phyloP scores from a whole-genome alignment of 495 filamentous ascomycete species.

The Neurospora africana region DNA sequence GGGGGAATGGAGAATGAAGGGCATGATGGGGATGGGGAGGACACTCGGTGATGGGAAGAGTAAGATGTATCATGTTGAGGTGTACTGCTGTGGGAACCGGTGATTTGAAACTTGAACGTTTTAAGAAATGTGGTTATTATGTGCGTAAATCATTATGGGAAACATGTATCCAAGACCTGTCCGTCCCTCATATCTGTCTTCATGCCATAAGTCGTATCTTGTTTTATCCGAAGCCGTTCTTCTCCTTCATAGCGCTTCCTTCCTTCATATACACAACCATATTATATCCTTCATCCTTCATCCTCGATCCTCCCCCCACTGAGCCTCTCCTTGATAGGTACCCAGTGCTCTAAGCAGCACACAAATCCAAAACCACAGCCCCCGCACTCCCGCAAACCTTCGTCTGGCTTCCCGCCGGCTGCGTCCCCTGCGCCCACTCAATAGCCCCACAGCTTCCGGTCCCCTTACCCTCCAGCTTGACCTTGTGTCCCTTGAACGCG shows the following conservation, averaged over 20 bases:
- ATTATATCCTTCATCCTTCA: background rate
- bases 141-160: background rate
- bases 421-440: conserved; percentile 39
- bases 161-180: background rate
- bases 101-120: background rate
- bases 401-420: conserved; percentile 42
- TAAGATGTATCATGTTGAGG: fast-evolving
- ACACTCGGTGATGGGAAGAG: background rate
- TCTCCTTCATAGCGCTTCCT: background rate
- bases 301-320: background rate
- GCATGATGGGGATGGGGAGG: background rate
- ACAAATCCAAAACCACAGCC: conserved; percentile 22
- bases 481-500: conserved; percentile 37
- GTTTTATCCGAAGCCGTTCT: background rate
- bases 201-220: background rate
- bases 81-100: too few relatives aligned
- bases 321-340: background rate
- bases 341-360: conserved; percentile 13
- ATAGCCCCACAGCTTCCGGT: conserved; percentile 35
- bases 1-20: background rate
- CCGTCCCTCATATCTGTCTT: background rate
- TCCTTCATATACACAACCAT: background rate
- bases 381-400: conserved; percentile 31
- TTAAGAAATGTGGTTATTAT: background rate
- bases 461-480: conserved; percentile 28